Evolutionary conservation across 371 early-diverging fungal genomes (phyloP).

Genomic region (Apophysomyces variabilis): DNA sequence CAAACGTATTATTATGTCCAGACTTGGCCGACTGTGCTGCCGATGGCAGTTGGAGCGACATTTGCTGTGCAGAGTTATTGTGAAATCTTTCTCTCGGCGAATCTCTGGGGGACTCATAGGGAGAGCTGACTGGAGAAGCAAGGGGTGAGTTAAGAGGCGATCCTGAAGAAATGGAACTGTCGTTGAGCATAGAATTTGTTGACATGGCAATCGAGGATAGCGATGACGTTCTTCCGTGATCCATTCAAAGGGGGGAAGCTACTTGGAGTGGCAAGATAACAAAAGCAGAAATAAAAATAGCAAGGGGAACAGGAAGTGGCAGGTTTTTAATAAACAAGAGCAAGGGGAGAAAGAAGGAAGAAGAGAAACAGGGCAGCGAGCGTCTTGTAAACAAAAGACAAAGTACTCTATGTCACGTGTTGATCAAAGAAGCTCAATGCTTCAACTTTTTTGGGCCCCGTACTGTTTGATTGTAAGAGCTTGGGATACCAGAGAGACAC

Average conservation of each 20-base stretch:
- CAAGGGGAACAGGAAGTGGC: neutral
- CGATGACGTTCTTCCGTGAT: slow-evolving; percentile 22
- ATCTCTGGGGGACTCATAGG: slow-evolving; percentile 28
- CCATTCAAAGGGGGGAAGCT: slow-evolving; percentile 16
- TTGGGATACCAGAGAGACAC: neutral
- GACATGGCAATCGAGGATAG: slow-evolving; percentile 30
- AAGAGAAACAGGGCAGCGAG: neutral
- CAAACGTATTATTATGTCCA: slow-evolving; percentile 30
- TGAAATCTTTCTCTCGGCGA: slow-evolving; percentile 34
- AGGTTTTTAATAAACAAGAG: slow-evolving; percentile 5
- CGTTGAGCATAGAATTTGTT: slow-evolving; percentile 29
- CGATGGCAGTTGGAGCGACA: slow-evolving; percentile 17
- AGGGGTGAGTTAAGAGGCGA: slow-evolving; percentile 44
- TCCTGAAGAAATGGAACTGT: slow-evolving; percentile 34
- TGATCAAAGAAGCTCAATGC: neutral
- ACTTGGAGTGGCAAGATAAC: neutral
- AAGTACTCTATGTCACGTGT: neutral
- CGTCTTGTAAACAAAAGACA: neutral
- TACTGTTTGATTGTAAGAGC: neutral
- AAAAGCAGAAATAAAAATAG: slow-evolving; percentile 3
- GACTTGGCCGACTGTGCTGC: slow-evolving; percentile 7
- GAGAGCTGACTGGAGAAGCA: slow-evolving; percentile 33
- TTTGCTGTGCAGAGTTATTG: slow-evolving; percentile 32
- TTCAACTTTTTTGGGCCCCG: neutral
- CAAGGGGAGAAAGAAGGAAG: neutral